Evolutionary conservation across 805 yeast genomes (phyloP), one percentile per base, ranked within the genome.

Genomic region (Wickerhamiella kurtzmanii): DNA sequence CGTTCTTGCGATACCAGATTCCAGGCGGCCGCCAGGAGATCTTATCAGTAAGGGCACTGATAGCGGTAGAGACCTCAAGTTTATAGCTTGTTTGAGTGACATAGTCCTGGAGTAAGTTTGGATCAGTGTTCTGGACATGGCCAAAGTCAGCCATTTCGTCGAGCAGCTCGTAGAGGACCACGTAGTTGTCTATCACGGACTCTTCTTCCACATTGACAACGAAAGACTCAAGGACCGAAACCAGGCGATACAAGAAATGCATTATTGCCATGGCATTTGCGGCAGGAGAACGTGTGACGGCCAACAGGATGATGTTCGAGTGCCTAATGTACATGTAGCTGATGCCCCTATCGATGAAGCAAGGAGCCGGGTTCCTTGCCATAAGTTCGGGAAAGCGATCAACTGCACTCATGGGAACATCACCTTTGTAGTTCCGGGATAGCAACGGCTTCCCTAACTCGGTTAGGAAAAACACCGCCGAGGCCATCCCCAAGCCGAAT

Each of bases 71-170:
- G 32, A 58, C 56, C 25, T 62, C 64, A 20, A 73, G 65, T 45
- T 65, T 52, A 53, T 70, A 69, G 39, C 70, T 64, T 44, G 75
- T 75, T 44, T 79, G 70, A 49, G 82, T 79, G 52, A 82, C 79
- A 58, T 82, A 87, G 59, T 86, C 95, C 56, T 77, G 77, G 46
- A 87, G 69, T 11, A 87, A 74, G 52, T 80, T 81, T 44, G 77
- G 81, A 61, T 92, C 98, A 0, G 96, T 86, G 50, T 84, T 75
- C 64, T 89, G 98, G 2, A 95, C 85, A 39, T 83, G 69, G 25
- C 98, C 98, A 62, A 77, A 85, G 65, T 89, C 98, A 86, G 89
- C 82, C 79, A 89, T 82, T 63, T 89, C 98, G 62, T 89, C 98
- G 51, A 89, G 65, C 19, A 89, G 68, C 64, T 89, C 97, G 65